These are phyloP conservation scores for Solanum tarapatanum DNA, from an alignment of 257 asterid genomes.

Conservation along the genomic window DNA sequence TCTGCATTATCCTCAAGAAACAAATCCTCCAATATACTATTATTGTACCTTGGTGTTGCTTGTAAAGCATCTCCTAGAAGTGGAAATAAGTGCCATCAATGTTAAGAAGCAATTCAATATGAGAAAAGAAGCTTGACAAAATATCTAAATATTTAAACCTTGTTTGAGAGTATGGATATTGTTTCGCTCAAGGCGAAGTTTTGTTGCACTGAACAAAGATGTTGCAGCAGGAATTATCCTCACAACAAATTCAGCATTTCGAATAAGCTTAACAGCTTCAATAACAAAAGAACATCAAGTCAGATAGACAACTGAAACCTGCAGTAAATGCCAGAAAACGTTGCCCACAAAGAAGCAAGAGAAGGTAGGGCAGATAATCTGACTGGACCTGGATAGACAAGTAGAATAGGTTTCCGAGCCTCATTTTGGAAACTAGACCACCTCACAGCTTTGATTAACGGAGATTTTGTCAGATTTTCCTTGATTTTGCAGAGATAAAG, in stretches of 20 bases:
- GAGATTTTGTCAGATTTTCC: constrained; percentile 45
- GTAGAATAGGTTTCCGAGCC: constrained; percentile 83
- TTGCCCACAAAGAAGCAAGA: background rate
- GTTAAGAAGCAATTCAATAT: background rate
- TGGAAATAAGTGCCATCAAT: background rate
- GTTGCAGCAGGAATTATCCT: constrained; percentile 83
- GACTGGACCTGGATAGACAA: constrained; percentile 67
- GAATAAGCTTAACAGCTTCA: constrained; percentile 46
- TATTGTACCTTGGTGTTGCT: constrained; percentile 80
- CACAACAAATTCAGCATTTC: constrained; percentile 35
- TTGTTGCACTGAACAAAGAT: constrained; percentile 53
- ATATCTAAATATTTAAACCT: constrained; percentile 28
- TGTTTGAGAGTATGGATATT: constrained; percentile 56
- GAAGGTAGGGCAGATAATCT: background rate
- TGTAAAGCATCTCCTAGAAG: constrained; percentile 21
- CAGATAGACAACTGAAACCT: background rate
- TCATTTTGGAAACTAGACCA: constrained; percentile 85
- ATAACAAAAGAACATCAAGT: background rate
- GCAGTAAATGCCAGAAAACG: background rate
- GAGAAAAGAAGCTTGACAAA: background rate
- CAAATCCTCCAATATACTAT: constrained; percentile 94
- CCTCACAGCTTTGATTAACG: constrained; percentile 34
- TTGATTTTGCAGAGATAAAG: constrained; percentile 79
- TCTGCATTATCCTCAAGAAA: constrained; percentile 70
- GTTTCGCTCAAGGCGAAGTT: constrained; percentile 58